Conservation (phyloP, 2,329 filamentous ascomycete genomes). For the Aspergillus novoparasiticus region DNA sequence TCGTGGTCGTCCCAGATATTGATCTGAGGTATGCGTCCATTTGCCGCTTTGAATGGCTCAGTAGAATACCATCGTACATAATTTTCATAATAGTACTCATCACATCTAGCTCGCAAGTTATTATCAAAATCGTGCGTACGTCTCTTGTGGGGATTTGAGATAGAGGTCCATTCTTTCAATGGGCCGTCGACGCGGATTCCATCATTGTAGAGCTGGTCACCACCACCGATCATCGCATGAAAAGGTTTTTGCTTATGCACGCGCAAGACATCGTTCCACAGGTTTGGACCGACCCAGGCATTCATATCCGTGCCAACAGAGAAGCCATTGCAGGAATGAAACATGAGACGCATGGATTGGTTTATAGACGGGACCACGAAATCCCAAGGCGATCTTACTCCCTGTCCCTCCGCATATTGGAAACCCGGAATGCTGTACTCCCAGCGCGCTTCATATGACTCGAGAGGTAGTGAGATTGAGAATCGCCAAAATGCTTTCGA, state of each 20-base stretch:
- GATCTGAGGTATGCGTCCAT: constrained; percentile 64
- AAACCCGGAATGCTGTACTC: constrained; percentile 73
- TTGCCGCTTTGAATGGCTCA: constrained; percentile 61
- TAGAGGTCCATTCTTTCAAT: constrained; percentile 66
- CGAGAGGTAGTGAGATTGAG: constrained; percentile 65
- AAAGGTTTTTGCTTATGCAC: constrained; percentile 62
- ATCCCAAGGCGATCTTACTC: constrained; percentile 53
- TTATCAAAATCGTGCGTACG: constrained; percentile 67
- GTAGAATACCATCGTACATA: constrained; percentile 70
- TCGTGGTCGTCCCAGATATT: constrained; percentile 69
- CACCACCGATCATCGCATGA: constrained; percentile 79
- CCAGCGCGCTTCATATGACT: constrained; percentile 73
- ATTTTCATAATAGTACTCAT: constrained; percentile 65
- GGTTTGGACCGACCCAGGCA: constrained; percentile 61
- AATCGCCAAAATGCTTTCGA: constrained; percentile 63
- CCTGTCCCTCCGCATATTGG: constrained; percentile 60
- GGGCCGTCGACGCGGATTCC: constrained; percentile 84
- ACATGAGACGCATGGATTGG: constrained; percentile 71
- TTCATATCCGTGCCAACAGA: constrained; percentile 67
- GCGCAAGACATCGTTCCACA: constrained; percentile 68
- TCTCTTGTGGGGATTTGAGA: constrained; percentile 62
- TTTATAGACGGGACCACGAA: constrained; percentile 61
- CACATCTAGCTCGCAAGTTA: constrained; percentile 59
- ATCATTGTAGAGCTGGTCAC: constrained; percentile 80
- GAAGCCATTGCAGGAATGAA: constrained; percentile 71